Evolutionary conservation across 1,284 basidiomycete genomes (phyloP).

Genomic region (Vanrija sp.): DNA sequence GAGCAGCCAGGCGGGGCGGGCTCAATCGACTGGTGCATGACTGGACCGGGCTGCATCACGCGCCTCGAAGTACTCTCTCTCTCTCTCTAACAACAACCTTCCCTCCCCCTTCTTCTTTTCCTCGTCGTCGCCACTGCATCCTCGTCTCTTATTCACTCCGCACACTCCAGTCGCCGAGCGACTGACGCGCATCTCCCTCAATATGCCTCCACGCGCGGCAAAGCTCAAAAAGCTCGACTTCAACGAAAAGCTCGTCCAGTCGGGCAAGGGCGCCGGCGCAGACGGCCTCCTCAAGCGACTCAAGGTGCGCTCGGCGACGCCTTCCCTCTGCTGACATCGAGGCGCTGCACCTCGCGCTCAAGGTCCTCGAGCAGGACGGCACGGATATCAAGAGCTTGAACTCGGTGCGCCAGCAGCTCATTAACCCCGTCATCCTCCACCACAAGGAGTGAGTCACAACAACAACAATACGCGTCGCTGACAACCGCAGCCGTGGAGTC

Average conservation of each 20-base stretch:
- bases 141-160: not conserved
- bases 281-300: constrained; percentile 79
- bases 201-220: constrained; percentile 16
- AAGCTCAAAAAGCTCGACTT: constrained; percentile 57
- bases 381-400: constrained; percentile 71
- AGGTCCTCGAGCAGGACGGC: constrained; percentile 78
- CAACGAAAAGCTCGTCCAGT: constrained; percentile 65
- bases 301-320: constrained; percentile 50
- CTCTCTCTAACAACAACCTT: not conserved
- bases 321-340: constrained; percentile 15
- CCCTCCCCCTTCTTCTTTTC: not conserved
- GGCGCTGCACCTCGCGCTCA: constrained; percentile 73
- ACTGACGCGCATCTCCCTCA: constrained; percentile 2
- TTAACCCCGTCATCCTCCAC: constrained; percentile 71
- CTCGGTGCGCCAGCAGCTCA: constrained; percentile 70
- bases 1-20: too few species aligned
- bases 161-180: not conserved
- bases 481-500: constrained; percentile 58
- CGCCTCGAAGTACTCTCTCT: not conserved
- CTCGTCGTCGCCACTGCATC: not conserved
- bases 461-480: not conserved
- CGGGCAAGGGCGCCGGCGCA: constrained; percentile 36
- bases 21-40: too few species aligned
- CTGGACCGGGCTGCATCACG: too few species aligned
- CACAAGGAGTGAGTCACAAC: constrained; percentile 73